These are phyloP conservation scores for Cocos nucifera DNA, from an alignment of 176 grass and related monocot genomes.

Conservation along the genomic window DNA sequence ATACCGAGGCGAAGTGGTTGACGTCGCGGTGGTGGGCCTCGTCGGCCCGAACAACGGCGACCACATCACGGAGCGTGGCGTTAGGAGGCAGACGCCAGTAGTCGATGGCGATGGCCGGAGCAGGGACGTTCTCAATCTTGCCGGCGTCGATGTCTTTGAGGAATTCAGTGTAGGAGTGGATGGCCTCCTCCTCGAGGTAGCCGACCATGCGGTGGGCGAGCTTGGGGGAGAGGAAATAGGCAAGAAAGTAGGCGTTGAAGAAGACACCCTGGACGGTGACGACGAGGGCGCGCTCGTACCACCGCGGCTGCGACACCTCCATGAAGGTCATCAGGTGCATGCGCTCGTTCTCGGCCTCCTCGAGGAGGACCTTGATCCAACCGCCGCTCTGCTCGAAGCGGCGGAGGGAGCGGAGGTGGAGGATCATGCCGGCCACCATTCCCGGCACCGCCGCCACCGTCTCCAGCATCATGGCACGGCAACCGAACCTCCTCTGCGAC, in stretches of 20 bases:
- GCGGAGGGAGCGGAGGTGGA: constrained; percentile 67
- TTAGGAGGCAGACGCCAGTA: constrained; percentile 62
- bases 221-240: constrained; percentile 53
- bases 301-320: constrained; percentile 60
- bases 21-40: constrained; percentile 86
- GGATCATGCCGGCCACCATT: constrained; percentile 70
- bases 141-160: constrained; percentile 57
- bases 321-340: constrained; percentile 91
- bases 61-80: constrained; percentile 59
- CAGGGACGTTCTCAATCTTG: constrained; percentile 63
- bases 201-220: constrained; percentile 69
- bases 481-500: constrained; percentile 60
- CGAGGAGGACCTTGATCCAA: constrained; percentile 57
- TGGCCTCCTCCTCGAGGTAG: constrained; percentile 76
- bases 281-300: constrained; percentile 66
- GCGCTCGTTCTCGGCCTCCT: constrained; percentile 76
- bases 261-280: constrained; percentile 56
- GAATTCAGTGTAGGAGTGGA: constrained; percentile 79
- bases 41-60: constrained; percentile 49
- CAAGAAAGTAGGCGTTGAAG: constrained; percentile 55
- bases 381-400: constrained; percentile 71
- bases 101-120: constrained; percentile 70
- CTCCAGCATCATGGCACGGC: constrained; percentile 77
- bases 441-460: constrained; percentile 79
- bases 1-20: constrained; percentile 72